phyloP scores from a whole-genome alignment of 2,329 filamentous ascomycete species.

The Pseudogymnoascus sp. region DNA sequence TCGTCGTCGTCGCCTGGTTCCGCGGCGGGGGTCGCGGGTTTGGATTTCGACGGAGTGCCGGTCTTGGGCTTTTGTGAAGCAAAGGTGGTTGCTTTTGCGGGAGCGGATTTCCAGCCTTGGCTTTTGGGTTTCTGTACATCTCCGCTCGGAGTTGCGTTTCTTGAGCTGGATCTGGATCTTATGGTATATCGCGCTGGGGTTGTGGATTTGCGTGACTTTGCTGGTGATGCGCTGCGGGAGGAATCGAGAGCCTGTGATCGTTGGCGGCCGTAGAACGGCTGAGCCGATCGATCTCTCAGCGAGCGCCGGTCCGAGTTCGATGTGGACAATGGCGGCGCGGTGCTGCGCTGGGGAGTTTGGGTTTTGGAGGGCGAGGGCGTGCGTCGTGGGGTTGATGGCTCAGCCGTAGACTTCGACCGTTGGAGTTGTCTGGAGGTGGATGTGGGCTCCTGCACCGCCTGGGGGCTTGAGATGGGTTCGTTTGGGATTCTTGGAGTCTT shows the following conservation, averaged over 20 bases:
- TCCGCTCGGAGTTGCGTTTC: not conserved
- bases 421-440: not conserved
- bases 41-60: not conserved
- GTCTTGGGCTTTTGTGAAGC: not conserved
- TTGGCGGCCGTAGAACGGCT: not conserved
- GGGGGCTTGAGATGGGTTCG: not conserved
- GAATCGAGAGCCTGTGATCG: not conserved
- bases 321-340: not conserved
- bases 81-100: not conserved
- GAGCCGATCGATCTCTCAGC: not conserved
- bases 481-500: not conserved
- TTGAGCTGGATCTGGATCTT: not conserved
- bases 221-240: not conserved
- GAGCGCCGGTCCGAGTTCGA: not conserved
- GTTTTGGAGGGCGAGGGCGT: not conserved
- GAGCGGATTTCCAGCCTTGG: not conserved
- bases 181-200: not conserved
- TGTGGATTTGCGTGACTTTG: not conserved
- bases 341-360: not conserved
- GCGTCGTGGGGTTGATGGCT: not conserved
- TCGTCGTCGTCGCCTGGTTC: not conserved
- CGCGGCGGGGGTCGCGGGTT: not conserved
- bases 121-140: not conserved
- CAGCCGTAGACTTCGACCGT: not conserved
- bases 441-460: not conserved